A percentile compares a stretch with the other conserved stretches of the same genome.
Conservation (phyloP, 2,329 filamentous ascomycete species). For the Paradendryphiella salina region DNA sequence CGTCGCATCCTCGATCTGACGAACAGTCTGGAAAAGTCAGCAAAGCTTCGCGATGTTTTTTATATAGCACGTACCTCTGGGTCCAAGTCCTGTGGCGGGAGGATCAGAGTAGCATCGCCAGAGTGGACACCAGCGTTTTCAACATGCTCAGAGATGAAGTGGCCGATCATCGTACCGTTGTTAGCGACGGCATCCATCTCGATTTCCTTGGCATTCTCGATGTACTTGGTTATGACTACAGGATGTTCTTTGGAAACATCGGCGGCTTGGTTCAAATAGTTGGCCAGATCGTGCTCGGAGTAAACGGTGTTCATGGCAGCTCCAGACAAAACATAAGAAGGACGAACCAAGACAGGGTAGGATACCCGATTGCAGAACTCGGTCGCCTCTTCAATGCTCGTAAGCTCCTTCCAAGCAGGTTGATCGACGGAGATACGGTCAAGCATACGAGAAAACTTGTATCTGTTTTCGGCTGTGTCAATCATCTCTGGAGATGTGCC, state of each 20-base stretch:
- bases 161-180: slow-evolving; percentile 85
- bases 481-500: slow-evolving; percentile 99
- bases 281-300: slow-evolving; percentile 87
- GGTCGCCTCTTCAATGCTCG: slow-evolving; percentile 87
- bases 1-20: slow-evolving; percentile 90
- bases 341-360: slow-evolving; percentile 92
- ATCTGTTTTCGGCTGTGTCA: slow-evolving; percentile 93
- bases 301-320: slow-evolving; percentile 99
- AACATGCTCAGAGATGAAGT: slow-evolving; percentile 98
- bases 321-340: slow-evolving; percentile 94
- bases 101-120: slow-evolving; percentile 91
- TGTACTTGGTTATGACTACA: slow-evolving; percentile 99
- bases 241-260: slow-evolving; percentile 95
- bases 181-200: slow-evolving; percentile 98
- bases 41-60: too few species aligned
- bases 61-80: slow-evolving; percentile 61
- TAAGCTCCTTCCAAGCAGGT: slow-evolving; percentile 96
- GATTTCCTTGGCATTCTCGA: slow-evolving; percentile 98
- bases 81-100: slow-evolving; percentile 92
- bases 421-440: slow-evolving; percentile 94
- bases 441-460: slow-evolving; percentile 98
- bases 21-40: too few species aligned
- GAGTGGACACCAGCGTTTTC: slow-evolving; percentile 99
- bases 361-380: slow-evolving; percentile 84
- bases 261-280: slow-evolving; percentile 84